These are phyloP conservation scores for Eragrostis nindensis DNA, from an alignment of 176 grass and related monocot genomes.

Conservation along the genomic window DNA sequence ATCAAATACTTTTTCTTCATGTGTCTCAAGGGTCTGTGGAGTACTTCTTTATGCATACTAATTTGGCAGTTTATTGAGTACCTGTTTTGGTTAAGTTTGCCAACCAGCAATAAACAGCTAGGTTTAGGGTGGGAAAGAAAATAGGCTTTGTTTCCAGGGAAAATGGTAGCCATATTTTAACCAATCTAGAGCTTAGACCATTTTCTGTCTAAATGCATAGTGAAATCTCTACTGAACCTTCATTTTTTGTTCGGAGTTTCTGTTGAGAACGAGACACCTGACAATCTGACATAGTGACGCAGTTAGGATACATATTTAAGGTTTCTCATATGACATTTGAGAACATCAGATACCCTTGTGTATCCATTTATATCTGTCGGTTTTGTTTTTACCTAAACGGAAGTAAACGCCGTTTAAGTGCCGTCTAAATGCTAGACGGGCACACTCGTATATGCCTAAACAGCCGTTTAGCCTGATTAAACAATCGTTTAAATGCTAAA, in stretches of 20 bases:
- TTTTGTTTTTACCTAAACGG: too few species aligned
- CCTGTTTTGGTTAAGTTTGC: neutral
- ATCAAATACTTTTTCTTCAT: neutral
- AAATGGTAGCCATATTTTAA: neutral
- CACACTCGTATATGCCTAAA: too few species aligned
- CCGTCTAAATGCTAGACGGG: too few species aligned
- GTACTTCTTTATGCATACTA: neutral
- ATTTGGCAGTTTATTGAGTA: neutral
- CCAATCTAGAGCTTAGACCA: neutral
- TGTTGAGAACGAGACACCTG: conserved; percentile 1
- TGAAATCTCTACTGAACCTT: neutral
- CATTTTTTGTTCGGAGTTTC: neutral
- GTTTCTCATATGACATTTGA: conserved; percentile 25
- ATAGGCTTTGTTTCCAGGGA: neutral
- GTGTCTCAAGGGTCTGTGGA: neutral
- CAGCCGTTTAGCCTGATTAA: too few species aligned
- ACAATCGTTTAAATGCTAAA: too few species aligned
- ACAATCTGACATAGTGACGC: conserved; percentile 8
- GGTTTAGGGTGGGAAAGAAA: neutral
- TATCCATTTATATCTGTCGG: neutral
- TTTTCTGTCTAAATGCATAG: conserved; percentile 17
- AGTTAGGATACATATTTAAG: neutral
- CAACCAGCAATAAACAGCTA: neutral
- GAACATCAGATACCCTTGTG: neutral
- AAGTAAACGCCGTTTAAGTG: too few species aligned